Evolutionary conservation across 2,329 filamentous ascomycete species (phyloP).

Genomic region (Penicillium paneum): DNA sequence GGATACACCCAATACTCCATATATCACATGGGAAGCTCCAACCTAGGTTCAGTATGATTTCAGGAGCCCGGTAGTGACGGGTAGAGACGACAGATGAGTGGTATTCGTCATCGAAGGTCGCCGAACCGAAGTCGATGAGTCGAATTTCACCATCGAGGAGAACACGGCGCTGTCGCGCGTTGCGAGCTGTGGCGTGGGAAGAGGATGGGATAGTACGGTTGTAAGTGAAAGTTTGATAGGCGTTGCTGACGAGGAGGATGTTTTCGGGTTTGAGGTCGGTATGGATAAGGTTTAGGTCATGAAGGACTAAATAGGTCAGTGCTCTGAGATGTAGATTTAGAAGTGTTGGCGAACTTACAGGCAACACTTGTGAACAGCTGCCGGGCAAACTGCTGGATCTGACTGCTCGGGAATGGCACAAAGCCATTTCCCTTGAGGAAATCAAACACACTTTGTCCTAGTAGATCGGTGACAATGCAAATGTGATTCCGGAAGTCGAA

Average conservation of each 20-base stretch:
- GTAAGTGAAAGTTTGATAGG: conserved; percentile 67
- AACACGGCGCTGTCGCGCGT: conserved; percentile 60
- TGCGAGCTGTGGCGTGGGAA: conserved; percentile 56
- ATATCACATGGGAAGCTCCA: conserved; percentile 68
- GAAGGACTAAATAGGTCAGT: conserved; percentile 63
- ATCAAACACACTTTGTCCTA: conserved; percentile 96
- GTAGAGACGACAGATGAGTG: conserved; percentile 67
- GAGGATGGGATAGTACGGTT: conserved; percentile 65
- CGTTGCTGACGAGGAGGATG: conserved; percentile 62
- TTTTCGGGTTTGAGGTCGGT: conserved; percentile 72
- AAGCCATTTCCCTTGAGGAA: conserved; percentile 95
- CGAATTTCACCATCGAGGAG: conserved; percentile 64
- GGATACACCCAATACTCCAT: conserved; percentile 67
- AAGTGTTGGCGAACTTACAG: conserved; percentile 61
- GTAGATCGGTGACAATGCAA: conserved; percentile 72
- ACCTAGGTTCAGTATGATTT: conserved; percentile 65
- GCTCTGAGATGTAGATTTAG: conserved; percentile 1
- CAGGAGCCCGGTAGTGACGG: conserved; percentile 63
- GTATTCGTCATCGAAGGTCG: conserved; percentile 67
- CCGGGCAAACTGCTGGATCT: conserved; percentile 94
- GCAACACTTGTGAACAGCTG: conserved; percentile 98
- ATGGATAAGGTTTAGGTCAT: conserved; percentile 95
- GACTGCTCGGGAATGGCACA: conserved; percentile 95
- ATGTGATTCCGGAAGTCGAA: conserved; percentile 98
- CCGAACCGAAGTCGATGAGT: conserved; percentile 65